Conservation (phyloP, 805 yeast species). For the Spathaspora girioi region DNA sequence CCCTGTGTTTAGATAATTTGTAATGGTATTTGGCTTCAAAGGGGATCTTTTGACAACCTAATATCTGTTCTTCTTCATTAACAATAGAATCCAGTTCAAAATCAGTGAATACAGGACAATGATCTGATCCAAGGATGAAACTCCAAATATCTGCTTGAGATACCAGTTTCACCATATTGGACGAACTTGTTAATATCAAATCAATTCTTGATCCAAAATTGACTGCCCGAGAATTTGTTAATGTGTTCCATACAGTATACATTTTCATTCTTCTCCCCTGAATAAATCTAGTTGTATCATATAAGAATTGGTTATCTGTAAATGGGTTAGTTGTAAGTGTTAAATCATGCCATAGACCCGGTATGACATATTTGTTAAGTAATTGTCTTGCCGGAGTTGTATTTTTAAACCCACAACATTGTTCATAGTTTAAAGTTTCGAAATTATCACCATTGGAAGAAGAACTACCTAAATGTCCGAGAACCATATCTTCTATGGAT, state of each 20-base stretch:
- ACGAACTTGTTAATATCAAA: conserved; percentile 49
- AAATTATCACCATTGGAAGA: conserved; percentile 13
- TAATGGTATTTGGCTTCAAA: conserved; percentile 55
- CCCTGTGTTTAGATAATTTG: conserved; percentile 30
- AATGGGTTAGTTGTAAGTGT: not conserved
- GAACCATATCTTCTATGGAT: conserved; percentile 43
- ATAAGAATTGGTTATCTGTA: conserved; percentile 30
- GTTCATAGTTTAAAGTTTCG: conserved; percentile 22
- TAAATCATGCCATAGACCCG: conserved; percentile 12
- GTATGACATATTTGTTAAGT: conserved; percentile 24
- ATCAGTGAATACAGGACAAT: conserved; percentile 86
- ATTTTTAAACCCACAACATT: conserved; percentile 32
- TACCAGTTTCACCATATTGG: conserved; percentile 26
- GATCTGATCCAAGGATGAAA: conserved; percentile 81
- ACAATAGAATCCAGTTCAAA: conserved; percentile 26
- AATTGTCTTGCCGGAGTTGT: conserved; percentile 26
- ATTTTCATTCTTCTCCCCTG: conserved; percentile 59
- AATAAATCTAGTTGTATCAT: conserved; percentile 55
- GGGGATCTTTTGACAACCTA: conserved; percentile 21
- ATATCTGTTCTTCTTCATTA: not conserved
- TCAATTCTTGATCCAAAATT: conserved; percentile 91
- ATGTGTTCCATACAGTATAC: conserved; percentile 92
- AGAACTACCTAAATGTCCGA: conserved; percentile 28
- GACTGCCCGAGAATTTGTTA: conserved; percentile 68
- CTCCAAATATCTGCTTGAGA: conserved; percentile 60